A percentile compares a stretch with the other conserved stretches of the same genome.
Evolutionary conservation across 148 eudicot genomes (phyloP).

Genomic region (Nyssa sinensis): DNA sequence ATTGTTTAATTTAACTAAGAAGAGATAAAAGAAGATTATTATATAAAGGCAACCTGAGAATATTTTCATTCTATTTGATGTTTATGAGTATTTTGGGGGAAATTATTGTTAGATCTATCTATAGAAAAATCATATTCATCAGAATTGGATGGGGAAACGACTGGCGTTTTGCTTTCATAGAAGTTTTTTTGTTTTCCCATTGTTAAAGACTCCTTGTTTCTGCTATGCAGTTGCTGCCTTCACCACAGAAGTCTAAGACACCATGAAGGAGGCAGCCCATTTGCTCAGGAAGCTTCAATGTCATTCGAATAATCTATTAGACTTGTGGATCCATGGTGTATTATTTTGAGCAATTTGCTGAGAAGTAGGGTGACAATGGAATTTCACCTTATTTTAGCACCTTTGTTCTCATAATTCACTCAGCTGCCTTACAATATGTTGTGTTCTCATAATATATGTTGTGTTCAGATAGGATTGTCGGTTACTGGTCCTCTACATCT

Average conservation of each 20-base stretch:
- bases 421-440: background rate
- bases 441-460: no score
- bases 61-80: no score
- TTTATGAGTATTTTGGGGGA: no score
- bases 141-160: background rate
- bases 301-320: slow-evolving; percentile 22
- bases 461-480: background rate
- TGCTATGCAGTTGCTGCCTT: slow-evolving; percentile 71
- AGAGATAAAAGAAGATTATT: no score
- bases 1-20: background rate
- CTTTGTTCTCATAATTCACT: background rate
- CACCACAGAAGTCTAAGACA: slow-evolving; percentile 68
- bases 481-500: background rate
- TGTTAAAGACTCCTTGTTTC: background rate
- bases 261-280: slow-evolving; percentile 31
- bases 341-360: slow-evolving; percentile 9
- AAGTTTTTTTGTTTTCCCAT: background rate
- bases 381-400: background rate
- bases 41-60: no score
- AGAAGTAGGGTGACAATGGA: slow-evolving; percentile 1
- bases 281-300: slow-evolving; percentile 12
- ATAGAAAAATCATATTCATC: background rate
- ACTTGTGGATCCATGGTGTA: slow-evolving; percentile 11
- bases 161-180: background rate
- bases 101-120: no score